Evolutionary conservation across 805 yeast genomes (phyloP).

Genomic region (Saturnispora ahearnii): DNA sequence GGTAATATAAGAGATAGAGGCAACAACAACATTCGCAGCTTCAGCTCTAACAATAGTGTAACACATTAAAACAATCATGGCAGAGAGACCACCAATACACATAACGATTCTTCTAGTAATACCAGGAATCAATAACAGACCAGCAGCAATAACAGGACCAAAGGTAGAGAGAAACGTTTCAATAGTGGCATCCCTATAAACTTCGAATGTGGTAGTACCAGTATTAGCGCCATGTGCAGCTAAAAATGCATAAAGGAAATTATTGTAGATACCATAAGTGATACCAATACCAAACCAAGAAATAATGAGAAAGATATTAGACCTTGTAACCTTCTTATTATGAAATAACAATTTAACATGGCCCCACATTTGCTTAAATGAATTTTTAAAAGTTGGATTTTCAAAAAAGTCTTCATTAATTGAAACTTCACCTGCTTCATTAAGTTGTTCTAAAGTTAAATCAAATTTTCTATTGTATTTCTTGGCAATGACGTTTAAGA

Average conservation of each 20-base stretch:
- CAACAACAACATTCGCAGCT: conserved; percentile 43
- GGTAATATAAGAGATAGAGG: conserved; percentile 40
- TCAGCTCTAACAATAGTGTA: conserved; percentile 53
- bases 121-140: conserved; percentile 23
- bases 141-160: conserved; percentile 48
- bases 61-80: conserved; percentile 52
- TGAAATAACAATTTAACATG: conserved; percentile 42
- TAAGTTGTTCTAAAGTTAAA: conserved; percentile 39
- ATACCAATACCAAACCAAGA: conserved; percentile 54
- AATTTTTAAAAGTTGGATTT: conserved; percentile 12
- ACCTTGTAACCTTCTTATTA: conserved; percentile 33
- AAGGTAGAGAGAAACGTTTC: conserved; percentile 39
- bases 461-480: conserved; percentile 34
- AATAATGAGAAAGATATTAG: conserved; percentile 36
- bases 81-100: conserved; percentile 40
- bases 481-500: conserved; percentile 36
- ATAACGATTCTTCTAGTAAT: conserved; percentile 53
- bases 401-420: conserved; percentile 18
- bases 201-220: conserved; percentile 30
- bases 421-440: conserved; percentile 34
- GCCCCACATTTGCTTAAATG: conserved; percentile 20
- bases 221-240: conserved; percentile 42
- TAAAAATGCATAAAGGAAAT: conserved; percentile 45
- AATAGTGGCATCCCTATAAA: conserved; percentile 41
- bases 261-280: conserved; percentile 48